Evolutionary conservation across 768 basidiomycete species (phyloP), one percentile per base, ranked within the genome.

Genomic region (Krasilnikovozyma curviuscula): DNA sequence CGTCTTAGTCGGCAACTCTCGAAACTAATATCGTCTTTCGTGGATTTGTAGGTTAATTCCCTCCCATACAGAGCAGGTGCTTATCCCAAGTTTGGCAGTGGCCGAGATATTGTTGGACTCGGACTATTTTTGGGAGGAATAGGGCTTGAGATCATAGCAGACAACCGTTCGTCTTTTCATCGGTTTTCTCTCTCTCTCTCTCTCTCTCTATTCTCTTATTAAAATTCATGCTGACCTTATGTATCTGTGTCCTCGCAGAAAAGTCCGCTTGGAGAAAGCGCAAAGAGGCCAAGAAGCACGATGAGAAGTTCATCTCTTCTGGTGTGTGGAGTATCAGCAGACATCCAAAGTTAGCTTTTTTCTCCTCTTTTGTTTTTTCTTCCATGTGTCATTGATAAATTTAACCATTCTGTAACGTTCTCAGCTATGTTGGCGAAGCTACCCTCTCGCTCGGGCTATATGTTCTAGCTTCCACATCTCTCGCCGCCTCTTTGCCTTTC

Each of bases 371-470:
- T 16, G 8, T 24, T 29, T 29, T 38, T 33, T 25, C 40, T 38
- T 7, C 14, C 39, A 8, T 8, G 3, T 29, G 37, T 10, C 19
- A 3, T 3, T 47, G 24, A n/a, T 32, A 49, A 13, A 16, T 49
- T 48, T 8, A 40, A 24, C 34, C 14, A 8, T 38, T 16, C 14
- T 43, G 7, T 37, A 35, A 34, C 27, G 40, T 35, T 7, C n/a
- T 34, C 48, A 81, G 79, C 63, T 81, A 81, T 58, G 70, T 79
- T 30, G 77, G 74, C 16, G 79, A 83, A 65, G 69, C 80, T 3
- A 73, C 76, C 7, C 67, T 82, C 34, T 79, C 78, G 76, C 68
- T 70, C 1, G 77, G 76, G 1, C 74, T 81, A 13, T 79, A 74
- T 69, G 67, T 71, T 3, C 61, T 79, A 16, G 73, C 76, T 1